Evolutionary conservation across 345 rosid genomes (phyloP).

Genomic region (Syzygium aromaticum): DNA sequence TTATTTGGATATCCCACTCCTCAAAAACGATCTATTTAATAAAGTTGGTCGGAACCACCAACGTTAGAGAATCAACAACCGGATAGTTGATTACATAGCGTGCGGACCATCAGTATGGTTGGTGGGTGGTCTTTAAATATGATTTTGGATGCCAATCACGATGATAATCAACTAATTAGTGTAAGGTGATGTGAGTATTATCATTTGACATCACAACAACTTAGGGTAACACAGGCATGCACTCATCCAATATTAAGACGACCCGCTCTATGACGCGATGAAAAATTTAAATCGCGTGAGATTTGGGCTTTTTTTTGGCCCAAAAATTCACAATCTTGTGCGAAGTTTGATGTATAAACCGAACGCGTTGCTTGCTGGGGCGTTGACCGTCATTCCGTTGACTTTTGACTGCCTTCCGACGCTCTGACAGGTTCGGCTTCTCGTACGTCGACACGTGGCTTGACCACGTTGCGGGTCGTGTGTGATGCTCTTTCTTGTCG

Average conservation of each 20-base stretch:
- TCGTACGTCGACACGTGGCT: not conserved
- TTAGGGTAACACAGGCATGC: not conserved
- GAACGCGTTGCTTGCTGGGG: not conserved
- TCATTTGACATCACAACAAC: not conserved
- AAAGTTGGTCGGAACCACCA: not conserved
- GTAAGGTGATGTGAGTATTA: not conserved
- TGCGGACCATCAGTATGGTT: not conserved
- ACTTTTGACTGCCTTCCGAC: not conserved
- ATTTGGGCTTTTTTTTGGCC: not conserved
- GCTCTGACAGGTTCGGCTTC: not conserved
- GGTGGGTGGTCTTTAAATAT: not conserved
- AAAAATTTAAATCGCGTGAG: not conserved
- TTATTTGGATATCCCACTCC: not conserved
- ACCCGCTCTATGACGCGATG: not conserved
- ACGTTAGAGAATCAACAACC: not conserved
- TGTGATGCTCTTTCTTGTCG: not conserved
- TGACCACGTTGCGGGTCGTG: not conserved
- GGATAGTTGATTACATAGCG: rapidly evolving
- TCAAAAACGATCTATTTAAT: not conserved
- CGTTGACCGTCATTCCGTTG: not conserved
- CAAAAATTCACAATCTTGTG: not conserved
- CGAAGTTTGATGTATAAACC: not conserved
- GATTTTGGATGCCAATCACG: not conserved
- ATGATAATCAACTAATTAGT: not conserved
- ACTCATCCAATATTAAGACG: rapidly evolving